Percentiles rank a stretch among this genome's conserved stretches.
These are phyloP conservation scores for Suillus subluteus DNA, from an alignment of 768 basidiomycete genomes.

Conservation along the genomic window DNA sequence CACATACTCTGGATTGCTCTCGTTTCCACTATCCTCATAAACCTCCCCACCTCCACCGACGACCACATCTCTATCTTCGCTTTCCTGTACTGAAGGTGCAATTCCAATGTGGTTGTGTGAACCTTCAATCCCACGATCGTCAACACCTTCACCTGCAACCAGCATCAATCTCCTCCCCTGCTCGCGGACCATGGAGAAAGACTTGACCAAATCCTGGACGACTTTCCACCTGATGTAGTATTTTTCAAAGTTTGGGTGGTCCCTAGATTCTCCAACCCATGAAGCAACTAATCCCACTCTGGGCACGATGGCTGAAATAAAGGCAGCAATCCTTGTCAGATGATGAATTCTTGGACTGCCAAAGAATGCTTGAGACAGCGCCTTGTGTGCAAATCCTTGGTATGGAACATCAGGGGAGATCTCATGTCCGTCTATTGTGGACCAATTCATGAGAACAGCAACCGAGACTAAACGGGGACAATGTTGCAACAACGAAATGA, in stretches of 20 bases:
- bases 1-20: background rate
- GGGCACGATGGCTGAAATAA: no score
- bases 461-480: no score
- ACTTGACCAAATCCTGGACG: constrained; percentile 26
- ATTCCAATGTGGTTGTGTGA: background rate
- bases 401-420: no score
- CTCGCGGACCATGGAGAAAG: constrained; percentile 22
- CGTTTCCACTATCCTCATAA: background rate
- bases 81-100: background rate
- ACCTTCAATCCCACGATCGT: background rate
- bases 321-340: no score
- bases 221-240: constrained; percentile 29
- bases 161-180: background rate
- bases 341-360: no score
- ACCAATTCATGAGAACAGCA: no score
- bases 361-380: no score
- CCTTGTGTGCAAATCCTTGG: no score
- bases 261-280: constrained; percentile 12
- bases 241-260: constrained; percentile 14
- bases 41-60: background rate
- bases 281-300: constrained; percentile 25
- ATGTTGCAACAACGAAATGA: no score
- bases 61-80: background rate
- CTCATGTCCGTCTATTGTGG: no score
- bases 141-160: background rate